Percentiles rank a stretch among this genome's conserved stretches.
phyloP scores from a whole-genome alignment of 2,329 filamentous ascomycete genomes.

The Mycocentrospora acerina region DNA sequence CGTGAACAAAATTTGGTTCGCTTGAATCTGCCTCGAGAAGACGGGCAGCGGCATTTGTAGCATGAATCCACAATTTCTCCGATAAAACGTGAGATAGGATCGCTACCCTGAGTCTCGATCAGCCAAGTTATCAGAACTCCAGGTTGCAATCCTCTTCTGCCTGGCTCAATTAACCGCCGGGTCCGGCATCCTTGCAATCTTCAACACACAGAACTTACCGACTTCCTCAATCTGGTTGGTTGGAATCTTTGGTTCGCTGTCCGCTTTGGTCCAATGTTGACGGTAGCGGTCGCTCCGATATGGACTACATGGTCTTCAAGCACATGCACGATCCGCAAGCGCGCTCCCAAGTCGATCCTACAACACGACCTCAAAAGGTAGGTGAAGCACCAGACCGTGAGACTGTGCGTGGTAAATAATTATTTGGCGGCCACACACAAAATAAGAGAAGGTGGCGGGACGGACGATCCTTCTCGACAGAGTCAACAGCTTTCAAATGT shows the following conservation, averaged over 20 bases:
- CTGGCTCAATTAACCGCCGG: too few species aligned
- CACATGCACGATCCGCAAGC: not conserved
- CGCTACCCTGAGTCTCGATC: too few species aligned
- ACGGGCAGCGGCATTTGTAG: too few species aligned
- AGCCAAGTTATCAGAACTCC: too few species aligned
- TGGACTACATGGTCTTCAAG: slow-evolving; percentile 9
- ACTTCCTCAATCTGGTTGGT: slow-evolving; percentile 15
- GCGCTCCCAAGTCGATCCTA: slow-evolving; percentile 5
- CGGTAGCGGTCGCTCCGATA: slow-evolving; percentile 12
- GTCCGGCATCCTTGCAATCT: too few species aligned
- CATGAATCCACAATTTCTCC: too few species aligned
- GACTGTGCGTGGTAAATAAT: slow-evolving; percentile 8
- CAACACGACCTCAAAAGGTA: slow-evolving; percentile 3
- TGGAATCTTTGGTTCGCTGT: slow-evolving; percentile 21
- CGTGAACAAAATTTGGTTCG: too few species aligned
- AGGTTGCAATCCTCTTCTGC: too few species aligned
- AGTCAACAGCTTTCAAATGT: slow-evolving; percentile 1
- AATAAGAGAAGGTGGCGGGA: not conserved
- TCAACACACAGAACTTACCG: too few species aligned
- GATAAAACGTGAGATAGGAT: too few species aligned
- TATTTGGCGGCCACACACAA: not conserved
- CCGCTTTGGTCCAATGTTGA: slow-evolving; percentile 13
- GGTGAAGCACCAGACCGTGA: too few species aligned
- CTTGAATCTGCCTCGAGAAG: too few species aligned
- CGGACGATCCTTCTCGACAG: not conserved